These are phyloP conservation scores for Antrodiella citrinella DNA, from an alignment of 768 basidiomycete genomes.

Conservation along the genomic window DNA sequence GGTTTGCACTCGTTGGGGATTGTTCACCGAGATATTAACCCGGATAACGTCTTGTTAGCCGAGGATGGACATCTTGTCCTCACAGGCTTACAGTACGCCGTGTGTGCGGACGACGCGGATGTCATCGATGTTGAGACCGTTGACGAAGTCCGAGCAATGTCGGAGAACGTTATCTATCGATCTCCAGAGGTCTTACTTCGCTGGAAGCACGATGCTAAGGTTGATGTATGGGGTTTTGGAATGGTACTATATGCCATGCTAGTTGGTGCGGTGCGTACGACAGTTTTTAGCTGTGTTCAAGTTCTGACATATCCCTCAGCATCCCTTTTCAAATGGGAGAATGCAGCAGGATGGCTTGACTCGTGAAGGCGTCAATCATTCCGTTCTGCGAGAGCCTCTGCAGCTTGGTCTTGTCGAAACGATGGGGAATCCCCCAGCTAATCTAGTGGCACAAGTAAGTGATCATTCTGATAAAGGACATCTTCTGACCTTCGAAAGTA, in stretches of 20 bases:
- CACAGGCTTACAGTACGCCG: conserved; percentile 33
- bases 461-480: background rate
- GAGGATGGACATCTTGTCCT: conserved; percentile 39
- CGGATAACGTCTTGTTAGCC: conserved; percentile 37
- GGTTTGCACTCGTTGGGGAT: conserved; percentile 38
- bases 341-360: background rate
- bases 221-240: conserved; percentile 58
- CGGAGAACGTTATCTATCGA: no score
- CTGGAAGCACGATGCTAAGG: conserved; percentile 43
- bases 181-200: conserved; percentile 50
- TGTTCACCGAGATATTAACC: conserved; percentile 37
- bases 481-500: conserved; percentile 15
- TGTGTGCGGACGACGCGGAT: background rate
- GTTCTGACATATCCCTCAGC: no score
- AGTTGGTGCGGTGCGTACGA: conserved; percentile 38
- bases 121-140: no score
- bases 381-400: conserved; percentile 8
- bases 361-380: background rate
- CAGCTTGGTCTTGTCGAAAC: conserved; percentile 15
- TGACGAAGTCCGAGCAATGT: no score
- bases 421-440: conserved; percentile 26
- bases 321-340: conserved; percentile 32
- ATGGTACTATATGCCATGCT: conserved; percentile 40
- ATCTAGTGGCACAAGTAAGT: conserved; percentile 39
- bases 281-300: no score